Percentiles rank a stretch among this genome's conserved stretches.
Evolutionary conservation across 768 basidiomycete species (phyloP).

Genomic region (Lentinus brumalis): DNA sequence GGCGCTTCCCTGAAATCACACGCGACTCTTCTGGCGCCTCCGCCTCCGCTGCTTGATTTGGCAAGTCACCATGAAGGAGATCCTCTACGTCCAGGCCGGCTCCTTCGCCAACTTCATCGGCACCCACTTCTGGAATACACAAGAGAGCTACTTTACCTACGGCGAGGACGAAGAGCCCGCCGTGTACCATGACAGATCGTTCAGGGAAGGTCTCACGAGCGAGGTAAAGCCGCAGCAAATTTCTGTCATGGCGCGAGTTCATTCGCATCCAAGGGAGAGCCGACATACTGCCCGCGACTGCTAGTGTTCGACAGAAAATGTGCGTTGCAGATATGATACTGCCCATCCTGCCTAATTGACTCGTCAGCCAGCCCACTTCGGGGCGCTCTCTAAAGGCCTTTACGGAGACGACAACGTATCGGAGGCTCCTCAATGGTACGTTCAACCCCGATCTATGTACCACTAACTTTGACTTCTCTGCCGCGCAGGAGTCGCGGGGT

Average conservation of each 20-base stretch:
- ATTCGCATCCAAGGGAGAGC: conserved; percentile 40
- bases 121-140: conserved; percentile 83
- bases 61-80: conserved; percentile 61
- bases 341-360: not conserved
- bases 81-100: conserved; percentile 78
- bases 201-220: conserved; percentile 57
- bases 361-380: conserved; percentile 58
- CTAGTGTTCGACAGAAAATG: conserved; percentile 71
- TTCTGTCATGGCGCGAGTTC: conserved; percentile 1
- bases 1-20: conserved; percentile 12
- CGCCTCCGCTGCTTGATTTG: not conserved
- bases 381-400: conserved; percentile 51
- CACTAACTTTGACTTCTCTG: conserved; percentile 1
- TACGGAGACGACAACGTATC: conserved; percentile 32
- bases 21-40: not conserved
- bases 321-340: conserved; percentile 29
- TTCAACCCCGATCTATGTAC: not conserved
- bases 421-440: conserved; percentile 1
- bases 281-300: conserved; percentile 60
- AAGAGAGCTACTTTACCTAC: conserved; percentile 67
- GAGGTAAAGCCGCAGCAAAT: conserved; percentile 41
- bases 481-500: conserved; percentile 49
- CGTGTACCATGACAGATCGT: conserved; percentile 61
- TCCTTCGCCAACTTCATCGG: conserved; percentile 65
- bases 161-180: conserved; percentile 45